Conservation (phyloP, 2,329 filamentous ascomycete species). For the Fusarium pilosicola region DNA sequence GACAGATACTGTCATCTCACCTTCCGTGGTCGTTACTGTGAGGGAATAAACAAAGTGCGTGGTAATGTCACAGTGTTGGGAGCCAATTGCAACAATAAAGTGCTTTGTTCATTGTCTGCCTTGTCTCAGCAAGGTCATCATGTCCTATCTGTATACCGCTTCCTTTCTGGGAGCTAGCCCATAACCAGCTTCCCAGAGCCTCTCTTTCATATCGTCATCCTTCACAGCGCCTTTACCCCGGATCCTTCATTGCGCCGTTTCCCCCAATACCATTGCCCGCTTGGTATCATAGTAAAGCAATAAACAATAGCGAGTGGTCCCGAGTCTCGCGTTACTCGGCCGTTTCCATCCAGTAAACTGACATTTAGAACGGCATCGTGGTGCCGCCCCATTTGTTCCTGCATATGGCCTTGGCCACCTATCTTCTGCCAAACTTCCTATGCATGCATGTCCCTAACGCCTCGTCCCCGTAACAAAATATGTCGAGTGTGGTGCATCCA, state of each 20-base stretch:
- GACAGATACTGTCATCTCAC: not conserved
- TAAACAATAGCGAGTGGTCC: constrained; percentile 38
- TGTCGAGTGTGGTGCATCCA: constrained; percentile 44
- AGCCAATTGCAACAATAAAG: not conserved
- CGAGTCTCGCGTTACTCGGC: constrained; percentile 35
- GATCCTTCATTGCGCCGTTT: constrained; percentile 33
- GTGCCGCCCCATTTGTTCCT: constrained; percentile 41
- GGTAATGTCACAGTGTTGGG: not conserved
- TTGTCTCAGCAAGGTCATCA: constrained; percentile 17
- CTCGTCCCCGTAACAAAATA: constrained; percentile 36
- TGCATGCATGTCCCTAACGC: constrained; percentile 40
- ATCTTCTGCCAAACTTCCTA: constrained; percentile 25
- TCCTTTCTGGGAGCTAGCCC: constrained; percentile 43
- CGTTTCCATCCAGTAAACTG: constrained; percentile 20
- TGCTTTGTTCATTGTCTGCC: constrained; percentile 6
- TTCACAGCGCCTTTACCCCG: constrained; percentile 28
- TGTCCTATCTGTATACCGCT: constrained; percentile 21
- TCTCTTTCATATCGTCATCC: constrained; percentile 31
- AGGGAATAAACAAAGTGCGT: not conserved
- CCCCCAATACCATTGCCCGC: constrained; percentile 40
- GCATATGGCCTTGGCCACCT: constrained; percentile 34
- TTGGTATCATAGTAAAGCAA: constrained; percentile 40
- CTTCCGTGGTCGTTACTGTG: not conserved
- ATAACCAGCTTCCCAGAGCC: constrained; percentile 46
- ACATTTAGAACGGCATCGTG: constrained; percentile 23